Evolutionary conservation across 106 monocot species (phyloP).

Genomic region (Vanilla planifolia): DNA sequence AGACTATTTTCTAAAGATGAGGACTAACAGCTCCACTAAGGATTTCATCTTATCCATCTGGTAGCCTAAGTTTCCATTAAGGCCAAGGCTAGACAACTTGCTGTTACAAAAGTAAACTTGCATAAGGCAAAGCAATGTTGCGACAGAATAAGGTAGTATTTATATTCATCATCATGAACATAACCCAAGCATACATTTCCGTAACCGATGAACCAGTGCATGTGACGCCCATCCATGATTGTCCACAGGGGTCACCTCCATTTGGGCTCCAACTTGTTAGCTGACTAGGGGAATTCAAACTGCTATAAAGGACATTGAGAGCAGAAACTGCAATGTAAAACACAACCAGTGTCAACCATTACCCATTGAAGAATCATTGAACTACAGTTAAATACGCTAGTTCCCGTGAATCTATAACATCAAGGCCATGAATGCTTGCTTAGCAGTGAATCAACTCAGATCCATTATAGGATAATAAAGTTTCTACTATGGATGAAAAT

Average conservation of each 20-base stretch:
- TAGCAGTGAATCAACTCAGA: too few species aligned
- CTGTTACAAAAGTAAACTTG: conserved; percentile 1
- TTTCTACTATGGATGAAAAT: neutral
- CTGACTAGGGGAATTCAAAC: conserved; percentile 60
- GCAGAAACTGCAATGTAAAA: conserved; percentile 59
- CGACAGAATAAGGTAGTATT: neutral
- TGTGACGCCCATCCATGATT: conserved; percentile 64
- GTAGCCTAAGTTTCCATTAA: conserved; percentile 30
- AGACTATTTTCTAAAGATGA: neutral
- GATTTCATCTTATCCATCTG: conserved; percentile 22
- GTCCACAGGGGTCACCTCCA: conserved; percentile 82
- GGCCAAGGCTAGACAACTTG: conserved; percentile 29
- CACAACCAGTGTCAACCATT: neutral
- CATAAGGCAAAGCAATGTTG: neutral
- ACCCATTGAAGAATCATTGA: too few species aligned
- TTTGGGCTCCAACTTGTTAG: conserved; percentile 59
- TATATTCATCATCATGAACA: neutral
- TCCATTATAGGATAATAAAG: too few species aligned
- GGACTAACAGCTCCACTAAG: conserved; percentile 22
- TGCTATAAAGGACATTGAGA: conserved; percentile 73
- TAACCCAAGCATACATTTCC: conserved; percentile 24
- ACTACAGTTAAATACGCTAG: neutral
- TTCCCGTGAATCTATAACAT: neutral
- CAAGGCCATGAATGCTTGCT: too few species aligned
- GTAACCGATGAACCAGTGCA: conserved; percentile 67